Conservation (phyloP, 164 flowering plant species). For the Umbilicus rupestris region DNA sequence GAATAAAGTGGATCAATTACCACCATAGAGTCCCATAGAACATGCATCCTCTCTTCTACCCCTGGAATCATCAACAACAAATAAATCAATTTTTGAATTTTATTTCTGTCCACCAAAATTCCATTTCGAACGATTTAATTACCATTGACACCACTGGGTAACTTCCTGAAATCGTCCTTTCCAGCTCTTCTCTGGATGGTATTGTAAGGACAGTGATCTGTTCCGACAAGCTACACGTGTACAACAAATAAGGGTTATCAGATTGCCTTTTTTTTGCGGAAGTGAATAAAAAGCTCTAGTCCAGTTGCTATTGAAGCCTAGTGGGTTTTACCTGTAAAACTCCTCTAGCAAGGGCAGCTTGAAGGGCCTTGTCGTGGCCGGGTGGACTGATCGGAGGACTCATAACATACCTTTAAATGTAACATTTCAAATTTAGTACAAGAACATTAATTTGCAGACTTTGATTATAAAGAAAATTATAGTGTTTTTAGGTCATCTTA, state of each 20-base stretch:
- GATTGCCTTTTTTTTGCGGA: too few species aligned
- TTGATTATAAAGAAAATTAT: too few species aligned
- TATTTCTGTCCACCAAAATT: not conserved
- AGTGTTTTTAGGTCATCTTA: not conserved
- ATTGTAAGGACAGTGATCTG: slow-evolving; percentile 8
- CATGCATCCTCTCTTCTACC: slow-evolving; percentile 6
- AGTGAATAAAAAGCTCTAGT: not conserved
- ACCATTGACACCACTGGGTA: slow-evolving; percentile 9
- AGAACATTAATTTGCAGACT: too few species aligned
- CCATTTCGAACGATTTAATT: not conserved
- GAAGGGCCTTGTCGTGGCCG: not conserved
- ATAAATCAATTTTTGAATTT: not conserved
- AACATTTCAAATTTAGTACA: not conserved
- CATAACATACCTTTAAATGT: not conserved
- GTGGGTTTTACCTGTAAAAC: slow-evolving; percentile 3
- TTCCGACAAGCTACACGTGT: slow-evolving; percentile 6
- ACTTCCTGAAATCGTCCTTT: slow-evolving; percentile 4
- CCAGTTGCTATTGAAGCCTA: too few species aligned
- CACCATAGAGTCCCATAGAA: slow-evolving; percentile 3
- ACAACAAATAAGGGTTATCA: not conserved
- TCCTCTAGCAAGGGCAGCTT: slow-evolving; percentile 8
- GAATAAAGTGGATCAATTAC: not conserved
- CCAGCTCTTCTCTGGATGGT: not conserved
- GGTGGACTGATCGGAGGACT: slow-evolving; percentile 3
- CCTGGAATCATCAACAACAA: not conserved